These are phyloP conservation scores for Mycena filopes DNA, from an alignment of 768 basidiomycete species.

Conservation along the genomic window DNA sequence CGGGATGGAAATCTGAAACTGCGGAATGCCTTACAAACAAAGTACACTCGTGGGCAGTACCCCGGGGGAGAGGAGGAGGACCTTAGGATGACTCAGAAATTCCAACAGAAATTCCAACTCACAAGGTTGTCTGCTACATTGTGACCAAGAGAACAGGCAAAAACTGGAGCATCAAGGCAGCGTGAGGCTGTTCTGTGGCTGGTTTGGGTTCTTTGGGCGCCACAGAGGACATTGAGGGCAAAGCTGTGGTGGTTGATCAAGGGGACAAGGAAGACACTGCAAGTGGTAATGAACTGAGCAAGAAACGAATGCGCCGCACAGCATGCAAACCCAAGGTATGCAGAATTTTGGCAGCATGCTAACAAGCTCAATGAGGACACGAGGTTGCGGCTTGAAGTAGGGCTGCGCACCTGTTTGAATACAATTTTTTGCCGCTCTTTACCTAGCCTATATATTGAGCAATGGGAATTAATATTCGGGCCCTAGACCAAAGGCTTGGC, in stretches of 20 bases:
- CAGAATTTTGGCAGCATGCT: too few relatives aligned
- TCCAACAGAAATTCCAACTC: slow-evolving; percentile 15
- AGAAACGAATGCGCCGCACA: too few relatives aligned
- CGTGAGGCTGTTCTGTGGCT: background rate
- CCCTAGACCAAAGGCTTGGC: background rate
- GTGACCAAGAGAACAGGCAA: background rate
- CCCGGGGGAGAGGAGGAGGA: slow-evolving; percentile 13
- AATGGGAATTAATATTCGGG: too few relatives aligned
- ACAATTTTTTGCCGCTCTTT: too few relatives aligned
- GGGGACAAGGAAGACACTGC: too few relatives aligned
- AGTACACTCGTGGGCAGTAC: slow-evolving; percentile 7
- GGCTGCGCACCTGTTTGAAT: too few relatives aligned
- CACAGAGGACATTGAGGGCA: background rate
- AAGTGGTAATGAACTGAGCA: too few relatives aligned
- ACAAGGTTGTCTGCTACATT: slow-evolving; percentile 8
- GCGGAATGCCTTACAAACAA: slow-evolving; percentile 9
- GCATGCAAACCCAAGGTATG: too few relatives aligned
- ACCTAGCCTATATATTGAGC: too few relatives aligned
- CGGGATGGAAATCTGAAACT: slow-evolving; percentile 6
- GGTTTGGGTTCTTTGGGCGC: background rate
- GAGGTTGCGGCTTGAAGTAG: too few relatives aligned
- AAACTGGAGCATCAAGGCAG: background rate
- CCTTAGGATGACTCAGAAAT: slow-evolving; percentile 9
- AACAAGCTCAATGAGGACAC: too few relatives aligned
- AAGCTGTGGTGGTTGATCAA: too few relatives aligned